Conservation (phyloP, 2,329 filamentous ascomycete species). For the Alternaria gansuensis region DNA sequence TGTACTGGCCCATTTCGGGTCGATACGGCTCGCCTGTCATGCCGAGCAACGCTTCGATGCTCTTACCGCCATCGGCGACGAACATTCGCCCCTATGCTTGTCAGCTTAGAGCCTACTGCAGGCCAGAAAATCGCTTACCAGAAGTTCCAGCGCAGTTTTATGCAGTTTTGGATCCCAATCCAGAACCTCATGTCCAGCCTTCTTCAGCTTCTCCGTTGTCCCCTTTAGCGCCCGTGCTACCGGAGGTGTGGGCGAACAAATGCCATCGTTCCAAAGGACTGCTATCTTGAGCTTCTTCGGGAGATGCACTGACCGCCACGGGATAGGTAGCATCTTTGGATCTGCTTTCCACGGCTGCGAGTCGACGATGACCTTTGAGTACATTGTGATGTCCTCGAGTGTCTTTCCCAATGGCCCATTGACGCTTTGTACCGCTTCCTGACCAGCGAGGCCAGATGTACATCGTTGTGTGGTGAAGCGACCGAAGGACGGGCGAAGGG, state of each 20-base stretch:
- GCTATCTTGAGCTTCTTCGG: conserved; percentile 66
- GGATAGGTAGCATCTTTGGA: conserved; percentile 62
- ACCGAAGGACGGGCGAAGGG: conserved; percentile 65
- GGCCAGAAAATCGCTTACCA: conserved; percentile 47
- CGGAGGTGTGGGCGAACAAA: conserved; percentile 63
- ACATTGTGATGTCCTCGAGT: conserved; percentile 61
- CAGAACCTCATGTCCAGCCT: conserved; percentile 64
- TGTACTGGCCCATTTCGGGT: conserved; percentile 60
- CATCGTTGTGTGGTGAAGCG: conserved; percentile 66
- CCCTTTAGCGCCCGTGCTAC: conserved; percentile 65
- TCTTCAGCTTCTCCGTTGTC: conserved; percentile 62
- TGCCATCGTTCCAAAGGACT: conserved; percentile 61
- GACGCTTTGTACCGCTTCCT: conserved; percentile 70
- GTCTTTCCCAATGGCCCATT: conserved; percentile 70
- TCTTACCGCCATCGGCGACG: conserved; percentile 62
- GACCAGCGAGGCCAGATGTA: conserved; percentile 68
- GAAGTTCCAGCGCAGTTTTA: conserved; percentile 59
- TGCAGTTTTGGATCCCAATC: conserved; percentile 66
- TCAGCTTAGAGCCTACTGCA: conserved; percentile 3
- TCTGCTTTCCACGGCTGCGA: conserved; percentile 63
- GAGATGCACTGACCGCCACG: conserved; percentile 60
- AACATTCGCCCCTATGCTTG: conserved; percentile 54
- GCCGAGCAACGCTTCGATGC: conserved; percentile 54
- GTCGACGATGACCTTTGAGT: conserved; percentile 53
- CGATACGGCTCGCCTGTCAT: conserved; percentile 57